phyloP scores from a whole-genome alignment of 495 filamentous ascomycete species.

The Astrocystis sublimbata region DNA sequence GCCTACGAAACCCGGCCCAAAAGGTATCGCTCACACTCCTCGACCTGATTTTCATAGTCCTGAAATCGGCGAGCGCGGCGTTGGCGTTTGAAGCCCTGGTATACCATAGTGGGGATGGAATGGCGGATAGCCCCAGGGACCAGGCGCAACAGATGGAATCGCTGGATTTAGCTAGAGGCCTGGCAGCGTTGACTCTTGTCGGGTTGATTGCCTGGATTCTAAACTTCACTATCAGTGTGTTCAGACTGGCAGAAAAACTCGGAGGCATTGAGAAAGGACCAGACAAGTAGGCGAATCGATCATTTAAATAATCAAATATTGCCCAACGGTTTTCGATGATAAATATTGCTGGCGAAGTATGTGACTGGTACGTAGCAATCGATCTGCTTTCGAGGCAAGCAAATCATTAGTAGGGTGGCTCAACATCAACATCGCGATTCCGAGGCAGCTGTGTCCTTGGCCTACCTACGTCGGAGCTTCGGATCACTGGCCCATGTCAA shows the following conservation, averaged over 20 bases:
- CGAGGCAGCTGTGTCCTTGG: no score
- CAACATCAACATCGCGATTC: no score
- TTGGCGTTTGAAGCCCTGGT: slow-evolving; percentile 83
- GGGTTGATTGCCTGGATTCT: slow-evolving; percentile 85
- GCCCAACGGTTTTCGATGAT: neutral
- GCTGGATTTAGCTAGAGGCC: slow-evolving; percentile 69
- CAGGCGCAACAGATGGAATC: slow-evolving; percentile 44
- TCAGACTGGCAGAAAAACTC: slow-evolving; percentile 78
- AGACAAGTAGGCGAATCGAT: slow-evolving; percentile 26
- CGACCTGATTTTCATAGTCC: slow-evolving; percentile 94
- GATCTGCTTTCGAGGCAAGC: no score
- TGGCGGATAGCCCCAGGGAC: slow-evolving; percentile 9
- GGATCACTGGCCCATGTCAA: no score
- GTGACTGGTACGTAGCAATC: no score
- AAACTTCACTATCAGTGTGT: slow-evolving; percentile 86
- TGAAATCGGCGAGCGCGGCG: slow-evolving; percentile 87
- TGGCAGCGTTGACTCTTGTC: slow-evolving; percentile 79
- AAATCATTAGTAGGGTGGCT: no score
- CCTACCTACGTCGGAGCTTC: no score
- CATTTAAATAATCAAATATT: slow-evolving; percentile 6
- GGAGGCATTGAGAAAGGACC: slow-evolving; percentile 52
- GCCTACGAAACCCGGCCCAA: slow-evolving; percentile 74
- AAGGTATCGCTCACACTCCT: slow-evolving; percentile 87
- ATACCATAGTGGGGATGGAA: slow-evolving; percentile 55
- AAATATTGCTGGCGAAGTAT: neutral